phyloP scores from a whole-genome alignment of 805 yeast species.

The Candida maris region DNA sequence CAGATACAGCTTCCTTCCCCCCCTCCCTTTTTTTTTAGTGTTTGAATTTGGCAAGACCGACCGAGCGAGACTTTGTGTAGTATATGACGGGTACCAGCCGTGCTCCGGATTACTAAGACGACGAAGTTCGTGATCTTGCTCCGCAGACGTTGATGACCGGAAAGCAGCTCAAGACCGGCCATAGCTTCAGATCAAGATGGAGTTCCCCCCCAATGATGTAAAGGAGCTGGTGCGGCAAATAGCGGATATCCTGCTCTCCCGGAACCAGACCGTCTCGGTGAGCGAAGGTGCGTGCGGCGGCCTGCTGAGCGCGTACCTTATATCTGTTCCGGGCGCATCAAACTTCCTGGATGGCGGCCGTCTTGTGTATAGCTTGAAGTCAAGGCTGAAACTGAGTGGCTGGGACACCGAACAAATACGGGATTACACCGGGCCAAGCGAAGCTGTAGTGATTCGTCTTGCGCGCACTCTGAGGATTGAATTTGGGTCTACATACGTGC shows the following conservation, averaged over 20 bases:
- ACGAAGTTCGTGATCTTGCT: too few relatives aligned
- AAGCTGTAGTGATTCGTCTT: conserved; percentile 65
- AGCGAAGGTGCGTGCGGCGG: conserved; percentile 94
- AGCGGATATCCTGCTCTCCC: conserved; percentile 48
- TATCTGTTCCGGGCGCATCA: conserved; percentile 84
- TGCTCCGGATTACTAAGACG: too few relatives aligned
- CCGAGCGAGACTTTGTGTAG: too few relatives aligned
- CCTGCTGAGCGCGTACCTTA: conserved; percentile 70
- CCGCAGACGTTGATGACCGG: too few relatives aligned
- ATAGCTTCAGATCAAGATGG: too few relatives aligned
- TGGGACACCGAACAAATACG: conserved; percentile 71
- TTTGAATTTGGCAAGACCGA: too few relatives aligned
- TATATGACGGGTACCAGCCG: too few relatives aligned
- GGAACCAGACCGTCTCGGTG: conserved; percentile 67
- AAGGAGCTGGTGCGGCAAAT: conserved; percentile 50
- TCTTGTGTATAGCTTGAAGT: conserved; percentile 70
- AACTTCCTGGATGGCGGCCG: conserved; percentile 82
- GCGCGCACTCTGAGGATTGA: conserved; percentile 80
- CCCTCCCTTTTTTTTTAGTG: too few relatives aligned
- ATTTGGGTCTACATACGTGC: conserved; percentile 75
- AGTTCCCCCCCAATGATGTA: conserved; percentile 62
- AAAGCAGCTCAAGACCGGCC: too few relatives aligned
- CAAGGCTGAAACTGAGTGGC: conserved; percentile 70
- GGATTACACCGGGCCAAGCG: conserved; percentile 78
- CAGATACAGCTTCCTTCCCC: too few relatives aligned